Base-by-base conservation (phyloP, 2,329 filamentous ascomycete species). In the Aaosphaeria arxii region DNA sequence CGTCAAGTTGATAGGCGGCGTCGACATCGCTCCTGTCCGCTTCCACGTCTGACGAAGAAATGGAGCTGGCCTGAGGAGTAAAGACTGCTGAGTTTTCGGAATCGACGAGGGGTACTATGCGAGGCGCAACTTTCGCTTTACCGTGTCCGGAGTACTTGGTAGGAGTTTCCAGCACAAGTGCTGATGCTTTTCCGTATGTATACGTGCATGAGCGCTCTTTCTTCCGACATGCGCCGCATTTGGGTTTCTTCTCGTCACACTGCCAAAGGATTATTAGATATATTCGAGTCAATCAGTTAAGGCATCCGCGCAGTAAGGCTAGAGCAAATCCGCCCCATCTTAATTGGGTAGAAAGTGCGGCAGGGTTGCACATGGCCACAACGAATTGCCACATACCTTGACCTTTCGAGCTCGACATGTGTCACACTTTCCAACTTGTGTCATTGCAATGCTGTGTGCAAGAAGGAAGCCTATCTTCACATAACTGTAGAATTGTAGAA, bases 181-280 rank as follows among this genome's bases (percentile, higher is more conserved):
- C 46, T 9, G 49, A 44, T 5, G 43, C 9, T 35, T 47, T 47
- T 17, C 49, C 52, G 36, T 51, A 54, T 17, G 49, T 48, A 42
- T 54, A 54, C 30, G 44, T 35, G 33, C 52, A 54, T 13, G 42
- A 9, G 5, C 49, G 42, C 29, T 49, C 44, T 38, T 42, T 47
- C 33, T 47, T 51, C 7, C 30, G 11, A 33, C 52, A 54, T 11
- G 46, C 40, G 13, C 45, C 40, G 42, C 52, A 54, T 42, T 43
- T 45, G 3, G 52, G 52, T n/a, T 52, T 45, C n/a, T 43, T 44
- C 33, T 54, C 49, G 32, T 51, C 49, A 33, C 52, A 54, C 49
- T 54, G 17, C 4, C 5, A 11, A 40, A 36, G 7, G 39, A 11
- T 40, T 24, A 24, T 24, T 24, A 24, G 17, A 24, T 2, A 9